Percentiles rank a stretch among this genome's conserved stretches.
These are phyloP conservation scores for Penicillium sp. DNA, from an alignment of 2,329 filamentous ascomycete species.

Conservation along the genomic window DNA sequence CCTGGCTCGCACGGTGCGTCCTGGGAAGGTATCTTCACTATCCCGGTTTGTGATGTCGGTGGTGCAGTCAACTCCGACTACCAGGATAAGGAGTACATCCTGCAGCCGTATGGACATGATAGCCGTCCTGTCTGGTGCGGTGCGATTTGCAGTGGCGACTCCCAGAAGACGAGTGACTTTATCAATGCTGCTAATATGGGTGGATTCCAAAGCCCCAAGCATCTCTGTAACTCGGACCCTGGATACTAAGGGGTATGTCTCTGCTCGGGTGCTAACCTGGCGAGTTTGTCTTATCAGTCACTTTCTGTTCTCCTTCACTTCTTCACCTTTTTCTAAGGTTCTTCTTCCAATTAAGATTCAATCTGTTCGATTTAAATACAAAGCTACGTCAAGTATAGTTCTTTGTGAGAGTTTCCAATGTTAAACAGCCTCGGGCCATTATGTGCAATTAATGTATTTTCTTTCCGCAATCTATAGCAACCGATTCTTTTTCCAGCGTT, in stretches of 20 bases:
- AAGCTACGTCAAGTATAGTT: no score
- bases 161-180: constrained; percentile 14
- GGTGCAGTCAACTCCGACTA: constrained; percentile 5
- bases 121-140: constrained; percentile 18
- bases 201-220: constrained; percentile 15
- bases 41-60: constrained; percentile 12
- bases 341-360: neutral
- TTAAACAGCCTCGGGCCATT: no score
- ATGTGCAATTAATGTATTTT: no score
- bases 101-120: constrained; percentile 16
- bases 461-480: no score
- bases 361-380: neutral
- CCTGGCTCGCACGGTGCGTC: constrained; percentile 10
- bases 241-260: constrained; percentile 1
- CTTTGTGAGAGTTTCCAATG: no score
- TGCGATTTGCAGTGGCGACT: constrained; percentile 13
- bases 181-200: constrained; percentile 15
- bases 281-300: neutral
- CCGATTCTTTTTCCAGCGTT: no score
- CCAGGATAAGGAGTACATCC: constrained; percentile 11
- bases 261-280: neutral
- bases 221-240: constrained; percentile 6
- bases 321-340: neutral
- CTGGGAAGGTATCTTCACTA: constrained; percentile 17
- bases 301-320: neutral